These are phyloP conservation scores for Leptographium wingfieldii DNA, from an alignment of 2,329 filamentous ascomycete species.

Conservation along the genomic window DNA sequence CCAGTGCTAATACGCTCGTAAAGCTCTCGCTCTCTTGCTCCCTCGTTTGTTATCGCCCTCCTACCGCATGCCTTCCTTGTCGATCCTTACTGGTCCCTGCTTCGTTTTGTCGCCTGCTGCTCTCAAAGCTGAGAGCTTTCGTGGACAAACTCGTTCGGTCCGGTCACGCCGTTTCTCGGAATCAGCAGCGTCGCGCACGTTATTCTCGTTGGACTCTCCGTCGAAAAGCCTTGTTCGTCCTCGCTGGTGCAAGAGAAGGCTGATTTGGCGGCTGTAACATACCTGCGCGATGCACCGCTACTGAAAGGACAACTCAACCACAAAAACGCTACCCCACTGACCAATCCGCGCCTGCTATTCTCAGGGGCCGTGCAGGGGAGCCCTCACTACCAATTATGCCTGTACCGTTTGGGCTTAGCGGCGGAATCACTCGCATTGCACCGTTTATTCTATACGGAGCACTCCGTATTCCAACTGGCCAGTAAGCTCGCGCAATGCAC, in stretches of 20 bases:
- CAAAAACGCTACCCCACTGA: not conserved
- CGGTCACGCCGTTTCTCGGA: not conserved
- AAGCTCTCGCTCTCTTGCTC: not conserved
- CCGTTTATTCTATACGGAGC: not conserved
- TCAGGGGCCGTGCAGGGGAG: not conserved
- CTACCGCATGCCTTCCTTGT: not conserved
- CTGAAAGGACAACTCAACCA: constrained; percentile 11
- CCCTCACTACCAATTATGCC: not conserved
- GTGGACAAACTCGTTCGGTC: not conserved
- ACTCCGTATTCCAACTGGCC: not conserved
- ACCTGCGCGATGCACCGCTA: not conserved
- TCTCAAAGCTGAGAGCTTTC: not conserved
- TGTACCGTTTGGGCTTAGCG: not conserved
- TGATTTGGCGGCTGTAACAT: not conserved
- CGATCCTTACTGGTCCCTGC: not conserved
- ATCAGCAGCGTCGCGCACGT: not conserved
- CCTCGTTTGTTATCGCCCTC: not conserved
- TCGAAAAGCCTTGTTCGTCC: not conserved
- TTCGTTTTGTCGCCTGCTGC: not conserved
- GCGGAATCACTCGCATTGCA: not conserved
- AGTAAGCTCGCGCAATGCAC: no score
- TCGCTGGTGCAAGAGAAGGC: not conserved
- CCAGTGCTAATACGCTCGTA: not conserved
- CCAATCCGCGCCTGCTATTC: not conserved
- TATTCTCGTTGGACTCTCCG: not conserved